These are phyloP conservation scores for Schwanniomyces pseudopolymorphus DNA, from an alignment of 805 yeast genomes.

Conservation along the genomic window DNA sequence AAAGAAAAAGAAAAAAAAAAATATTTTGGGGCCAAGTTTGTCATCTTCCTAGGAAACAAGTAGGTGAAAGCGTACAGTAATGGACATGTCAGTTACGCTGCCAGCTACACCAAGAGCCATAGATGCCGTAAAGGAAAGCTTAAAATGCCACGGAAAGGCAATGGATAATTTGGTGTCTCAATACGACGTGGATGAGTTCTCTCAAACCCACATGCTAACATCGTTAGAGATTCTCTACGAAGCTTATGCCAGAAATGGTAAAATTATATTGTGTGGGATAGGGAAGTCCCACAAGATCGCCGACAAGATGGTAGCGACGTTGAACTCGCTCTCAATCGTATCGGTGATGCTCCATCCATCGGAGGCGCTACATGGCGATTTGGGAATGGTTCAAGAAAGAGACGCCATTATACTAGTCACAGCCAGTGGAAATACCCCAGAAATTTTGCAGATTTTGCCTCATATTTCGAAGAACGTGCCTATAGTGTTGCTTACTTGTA, in stretches of 20 bases:
- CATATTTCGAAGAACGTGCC: constrained; percentile 57
- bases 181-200: constrained; percentile 44
- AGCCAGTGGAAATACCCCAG: constrained; percentile 84
- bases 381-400: constrained; percentile 61
- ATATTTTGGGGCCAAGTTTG: neutral
- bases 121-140: constrained; percentile 39
- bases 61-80: neutral
- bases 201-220: constrained; percentile 43
- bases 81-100: neutral
- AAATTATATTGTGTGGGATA: constrained; percentile 76
- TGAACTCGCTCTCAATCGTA: constrained; percentile 74
- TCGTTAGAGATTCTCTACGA: constrained; percentile 40
- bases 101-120: constrained; percentile 13
- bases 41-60: neutral
- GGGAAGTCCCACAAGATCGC: constrained; percentile 86
- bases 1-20: neutral
- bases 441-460: constrained; percentile 56
- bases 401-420: constrained; percentile 67
- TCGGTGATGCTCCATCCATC: constrained; percentile 73
- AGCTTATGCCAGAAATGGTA: constrained; percentile 47
- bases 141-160: constrained; percentile 49
- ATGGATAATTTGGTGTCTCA: constrained; percentile 44
- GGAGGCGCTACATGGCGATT: constrained; percentile 89
- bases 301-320: constrained; percentile 73
- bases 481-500: constrained; percentile 63